A percentile compares a stretch with the other conserved stretches of the same genome.
These are phyloP conservation scores for Solanum hybrid DNA, from an alignment of 305 asterid species.

Conservation along the genomic window DNA sequence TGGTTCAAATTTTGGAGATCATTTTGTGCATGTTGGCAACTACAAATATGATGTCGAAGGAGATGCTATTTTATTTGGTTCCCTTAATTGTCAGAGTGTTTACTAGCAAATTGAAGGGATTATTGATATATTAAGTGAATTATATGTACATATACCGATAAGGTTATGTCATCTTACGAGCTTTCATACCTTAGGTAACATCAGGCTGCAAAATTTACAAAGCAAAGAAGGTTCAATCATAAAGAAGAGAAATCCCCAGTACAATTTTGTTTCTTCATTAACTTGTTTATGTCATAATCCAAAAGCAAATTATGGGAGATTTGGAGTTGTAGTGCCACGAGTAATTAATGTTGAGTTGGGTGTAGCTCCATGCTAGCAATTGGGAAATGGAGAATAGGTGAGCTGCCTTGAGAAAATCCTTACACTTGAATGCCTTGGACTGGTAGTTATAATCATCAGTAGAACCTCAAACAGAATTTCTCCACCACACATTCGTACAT, in stretches of 20 bases:
- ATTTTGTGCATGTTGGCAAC: neutral
- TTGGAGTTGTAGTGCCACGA: neutral
- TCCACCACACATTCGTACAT: constrained; percentile 9
- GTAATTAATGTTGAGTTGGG: neutral
- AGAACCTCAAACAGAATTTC: neutral
- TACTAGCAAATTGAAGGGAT: neutral
- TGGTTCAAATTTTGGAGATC: neutral
- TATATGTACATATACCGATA: neutral
- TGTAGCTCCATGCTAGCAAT: constrained; percentile 17
- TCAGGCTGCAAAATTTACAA: neutral
- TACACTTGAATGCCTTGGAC: constrained; percentile 1
- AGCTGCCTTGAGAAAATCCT: constrained; percentile 61
- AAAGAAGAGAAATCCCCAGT: neutral
- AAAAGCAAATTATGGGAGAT: neutral
- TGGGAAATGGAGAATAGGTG: constrained; percentile 46
- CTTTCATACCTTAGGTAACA: neutral
- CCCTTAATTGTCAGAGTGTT: neutral
- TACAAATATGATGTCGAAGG: no score
- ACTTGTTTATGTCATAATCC: neutral
- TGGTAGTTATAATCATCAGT: neutral
- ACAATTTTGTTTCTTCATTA: neutral
- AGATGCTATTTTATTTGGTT: neutral
- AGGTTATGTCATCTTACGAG: neutral
- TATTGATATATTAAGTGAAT: neutral
- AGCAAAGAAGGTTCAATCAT: neutral